Percentiles rank a stretch among this genome's conserved stretches.
Evolutionary conservation across 2,329 filamentous ascomycete species (phyloP).

Genomic region (Domatiomyces globalis): DNA sequence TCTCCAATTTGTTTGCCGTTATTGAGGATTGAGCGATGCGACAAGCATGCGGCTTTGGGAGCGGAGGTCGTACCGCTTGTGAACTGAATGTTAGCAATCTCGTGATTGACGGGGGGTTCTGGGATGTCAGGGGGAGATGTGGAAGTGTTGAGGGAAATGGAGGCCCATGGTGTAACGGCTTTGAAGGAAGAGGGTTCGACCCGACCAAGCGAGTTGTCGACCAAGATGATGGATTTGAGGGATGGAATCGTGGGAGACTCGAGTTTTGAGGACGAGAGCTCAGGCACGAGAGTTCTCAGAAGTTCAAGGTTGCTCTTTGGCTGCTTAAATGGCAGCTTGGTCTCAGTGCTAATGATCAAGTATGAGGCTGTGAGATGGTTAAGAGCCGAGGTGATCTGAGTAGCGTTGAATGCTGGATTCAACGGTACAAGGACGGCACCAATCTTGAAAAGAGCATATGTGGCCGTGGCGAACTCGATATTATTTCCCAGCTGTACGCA

Average conservation of each 20-base stretch:
- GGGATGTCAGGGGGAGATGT: slow-evolving; percentile 31
- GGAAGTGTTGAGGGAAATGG: slow-evolving; percentile 31
- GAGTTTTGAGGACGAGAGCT: slow-evolving; percentile 31
- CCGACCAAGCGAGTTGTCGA: slow-evolving; percentile 58
- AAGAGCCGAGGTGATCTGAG: slow-evolving; percentile 65
- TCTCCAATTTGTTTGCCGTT: slow-evolving; percentile 75
- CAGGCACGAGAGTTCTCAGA: slow-evolving; percentile 39
- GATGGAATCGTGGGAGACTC: slow-evolving; percentile 50
- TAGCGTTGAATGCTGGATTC: slow-evolving; percentile 74
- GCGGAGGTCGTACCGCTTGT: slow-evolving; percentile 85
- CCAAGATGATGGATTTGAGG: slow-evolving; percentile 55
- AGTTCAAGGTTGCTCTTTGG: slow-evolving; percentile 47
- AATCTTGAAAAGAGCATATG: slow-evolving; percentile 80
- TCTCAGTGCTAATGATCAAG: slow-evolving; percentile 74
- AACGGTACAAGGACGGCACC: slow-evolving; percentile 89
- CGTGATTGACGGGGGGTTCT: slow-evolving; percentile 29
- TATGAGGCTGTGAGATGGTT: slow-evolving; percentile 58
- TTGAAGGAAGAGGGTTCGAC: slow-evolving; percentile 32
- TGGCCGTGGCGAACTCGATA: slow-evolving; percentile 63
- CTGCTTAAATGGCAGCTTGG: slow-evolving; percentile 57
- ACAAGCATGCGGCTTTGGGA: slow-evolving; percentile 84
- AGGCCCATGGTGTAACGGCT: slow-evolving; percentile 35
- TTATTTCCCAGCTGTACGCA: slow-evolving; percentile 78
- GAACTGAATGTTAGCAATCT: slow-evolving; percentile 91
- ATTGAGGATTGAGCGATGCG: slow-evolving; percentile 76